Evolutionary conservation across 306 rosid species (phyloP), one percentile per base, ranked within the genome.

Genomic region (Morella rubra): DNA sequence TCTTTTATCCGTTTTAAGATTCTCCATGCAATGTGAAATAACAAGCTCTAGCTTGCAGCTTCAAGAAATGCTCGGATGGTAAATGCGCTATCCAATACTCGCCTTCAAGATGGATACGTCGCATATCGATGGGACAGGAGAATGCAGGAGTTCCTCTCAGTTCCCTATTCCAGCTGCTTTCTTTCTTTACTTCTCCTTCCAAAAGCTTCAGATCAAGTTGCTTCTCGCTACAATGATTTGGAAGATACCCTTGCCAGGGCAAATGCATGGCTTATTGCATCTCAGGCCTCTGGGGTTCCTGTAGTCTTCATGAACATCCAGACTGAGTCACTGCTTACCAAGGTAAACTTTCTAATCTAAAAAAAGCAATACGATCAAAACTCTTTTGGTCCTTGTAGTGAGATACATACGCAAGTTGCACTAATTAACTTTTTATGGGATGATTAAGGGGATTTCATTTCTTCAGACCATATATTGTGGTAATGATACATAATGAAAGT

Each of bases 221-320:
- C 92, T 73, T 90, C 93, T 67, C 91, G 89, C 61, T 93, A 91
- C 85, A 93, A 93, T 47, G 98, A 91, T 69, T 52, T 93, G 16
- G 98, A 93, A 71, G 97, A 93, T 74, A 90, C 97, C 52, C 88
- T 90, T 5, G 98, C 98, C 56, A 79, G 98, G 73, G 93, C 97
- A 75, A 86, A 93, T 73, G 90, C 90, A 5, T 93, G 98, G 98
- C 92, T 93, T 16, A 85, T 82, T 76, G 89, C 97, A 6, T 87
- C 87, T 79, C 98, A 93, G 83, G 83, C 92, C 59, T 79, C 88
- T 5, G 98, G 98, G 4, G 92, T 91, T 73, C 93, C 98, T 1
- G 76, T 93, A 49, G 90, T 93, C 69, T 93, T 93, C 60, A 91
- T 93, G 89, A 91, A 90, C 73, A 87, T 90, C 50, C 98, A 91